Evolutionary conservation across 208 protist species (phyloP), one percentile per base, ranked within the genome.

Genomic region (Acanthamoeba sp.): DNA sequence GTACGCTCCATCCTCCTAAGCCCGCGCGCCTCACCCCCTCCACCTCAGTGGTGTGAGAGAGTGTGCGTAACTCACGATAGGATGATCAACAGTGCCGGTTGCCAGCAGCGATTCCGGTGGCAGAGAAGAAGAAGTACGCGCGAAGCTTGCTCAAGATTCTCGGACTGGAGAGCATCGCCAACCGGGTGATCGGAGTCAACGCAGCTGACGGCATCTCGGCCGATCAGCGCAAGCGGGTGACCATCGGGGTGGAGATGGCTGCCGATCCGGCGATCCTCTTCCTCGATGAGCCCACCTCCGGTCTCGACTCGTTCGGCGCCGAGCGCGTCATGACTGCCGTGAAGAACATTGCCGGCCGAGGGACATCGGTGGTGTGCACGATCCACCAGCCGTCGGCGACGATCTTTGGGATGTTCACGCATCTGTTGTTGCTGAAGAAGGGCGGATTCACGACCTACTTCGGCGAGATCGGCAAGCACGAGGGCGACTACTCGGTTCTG

Each of bases 241-340:
- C 95, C 14, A 96, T 96, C 48, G 95, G 94, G 40, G 87, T 96
- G 48, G 95, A 96, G 66, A 93, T 96, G 29, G 95, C 95, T n/a
- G 95, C 95, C 18, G 90, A 95, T 42, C 95, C 95, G 18, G 66
- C 89, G 48, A 59, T 96, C 34, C 36, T 96, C 9, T 96, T 96
- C 66, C 55, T 96, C 7, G 95, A 96, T 50, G 95, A 97, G 90
- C 90, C 90, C 18, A 94, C 90, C 4, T 94, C 90, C 24, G 90
- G 90, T 29, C 71, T 94, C 57, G 90, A 94, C 90, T 94, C 90
- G 16, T 57, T 85, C 42, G 90, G 90, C 91, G 90, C 90, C 7
- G 87, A 94, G 38, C 42, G 71, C 5, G 90, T 94, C 20, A 94
- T 94, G 90, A 94, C 27, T 0, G 90, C 90, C n/a, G 71, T 94